These are phyloP conservation scores for Rosa hybrid DNA, from an alignment of 331 rosid genomes.

Conservation along the genomic window DNA sequence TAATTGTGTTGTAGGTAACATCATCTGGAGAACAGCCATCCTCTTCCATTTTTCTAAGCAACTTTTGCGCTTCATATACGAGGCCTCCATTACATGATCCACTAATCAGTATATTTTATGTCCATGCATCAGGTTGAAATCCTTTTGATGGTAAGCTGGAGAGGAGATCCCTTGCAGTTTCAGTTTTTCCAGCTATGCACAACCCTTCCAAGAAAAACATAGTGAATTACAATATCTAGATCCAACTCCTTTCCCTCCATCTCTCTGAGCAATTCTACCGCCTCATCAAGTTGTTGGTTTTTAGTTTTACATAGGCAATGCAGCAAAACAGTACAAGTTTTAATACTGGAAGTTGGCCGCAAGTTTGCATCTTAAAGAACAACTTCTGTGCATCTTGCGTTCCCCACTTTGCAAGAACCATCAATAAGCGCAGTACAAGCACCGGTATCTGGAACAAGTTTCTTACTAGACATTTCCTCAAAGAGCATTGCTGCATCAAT, in stretches of 20 bases:
- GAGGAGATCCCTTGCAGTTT: constrained; percentile 4
- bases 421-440: not conserved
- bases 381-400: not conserved
- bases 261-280: too few relatives aligned
- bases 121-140: not conserved
- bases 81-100: not conserved
- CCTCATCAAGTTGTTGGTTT: too few relatives aligned
- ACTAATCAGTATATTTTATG: not conserved
- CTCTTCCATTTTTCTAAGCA: not conserved
- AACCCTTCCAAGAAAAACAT: not conserved
- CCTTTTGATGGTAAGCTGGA: not conserved
- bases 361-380: not conserved
- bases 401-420: not conserved
- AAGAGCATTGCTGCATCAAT: too few relatives aligned
- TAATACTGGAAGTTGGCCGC: too few relatives aligned
- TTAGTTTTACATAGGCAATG: too few relatives aligned
- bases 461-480: not conserved
- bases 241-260: too few relatives aligned
- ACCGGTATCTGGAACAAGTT: too few relatives aligned
- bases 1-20: not conserved
- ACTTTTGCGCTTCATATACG: not conserved
- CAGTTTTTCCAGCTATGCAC: not conserved
- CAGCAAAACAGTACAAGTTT: too few relatives aligned
- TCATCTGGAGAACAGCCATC: too few relatives aligned
- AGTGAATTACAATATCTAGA: too few relatives aligned